Evolutionary conservation across 192 early-diverging fungal genomes (phyloP), one percentile per base, ranked within the genome.

Genomic region (Backusella sp.): DNA sequence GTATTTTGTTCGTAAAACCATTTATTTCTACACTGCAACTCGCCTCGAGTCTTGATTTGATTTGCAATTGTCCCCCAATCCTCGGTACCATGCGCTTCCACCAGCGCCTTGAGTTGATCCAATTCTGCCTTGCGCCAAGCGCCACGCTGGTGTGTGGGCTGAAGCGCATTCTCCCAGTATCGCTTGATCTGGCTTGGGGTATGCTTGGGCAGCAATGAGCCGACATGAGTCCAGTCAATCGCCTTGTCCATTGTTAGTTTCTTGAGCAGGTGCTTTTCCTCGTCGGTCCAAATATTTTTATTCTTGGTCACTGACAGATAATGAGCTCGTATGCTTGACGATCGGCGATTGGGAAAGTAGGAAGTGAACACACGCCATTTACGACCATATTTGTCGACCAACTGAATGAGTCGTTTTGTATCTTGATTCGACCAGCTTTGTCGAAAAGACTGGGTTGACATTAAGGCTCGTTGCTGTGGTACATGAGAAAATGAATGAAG

Each of bases 21-120:
- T 71, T 71, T 71, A 32, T 71, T 71, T 71, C 70, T 71, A 23
- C 70, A 71, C 30, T 71, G 70, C 12, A 49, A 28, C 28, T 71
- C 70, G 42, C 41, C 49, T 30, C 70, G 21, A 49, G 70, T 71
- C 28, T 26, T 44, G 2, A 71, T 26, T 11, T 71, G 42, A 12
- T 71, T 71, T 17, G 70, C 21, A 49, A 71, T 71, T 6, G 1
- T 5, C 6, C 17, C 70, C 70, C 70, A 71, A 32, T 71, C 6
- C 2, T 49, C 39, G 7, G n/a, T 34, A 49, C 70, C 70, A 30
- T 71, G 42, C 4, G 21, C 34, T 2, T 71, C 41, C 44, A 71
- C 44, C 17, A 71, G 35, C 26, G 15, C 11, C 28, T 44, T 49
- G 19, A 71, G 46, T 21, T 15, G 21, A 26, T 34, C 28, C 28